Evolutionary conservation across 148 eudicot species (phyloP).

Genomic region (Rhododendron vialii): DNA sequence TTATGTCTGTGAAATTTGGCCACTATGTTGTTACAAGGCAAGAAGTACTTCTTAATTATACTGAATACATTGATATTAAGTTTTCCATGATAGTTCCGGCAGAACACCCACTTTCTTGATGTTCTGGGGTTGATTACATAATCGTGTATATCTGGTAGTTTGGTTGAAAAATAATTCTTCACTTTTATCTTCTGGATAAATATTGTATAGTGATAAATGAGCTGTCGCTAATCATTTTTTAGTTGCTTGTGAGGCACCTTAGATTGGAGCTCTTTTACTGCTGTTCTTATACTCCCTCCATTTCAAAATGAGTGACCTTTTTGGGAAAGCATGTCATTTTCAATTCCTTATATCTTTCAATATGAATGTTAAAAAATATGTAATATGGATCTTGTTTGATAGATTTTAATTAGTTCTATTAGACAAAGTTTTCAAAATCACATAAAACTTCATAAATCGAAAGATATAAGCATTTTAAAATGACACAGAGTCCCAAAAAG

Average conservation of each 20-base stretch:
- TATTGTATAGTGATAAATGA: background rate
- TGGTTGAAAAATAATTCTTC: background rate
- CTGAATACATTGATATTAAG: background rate
- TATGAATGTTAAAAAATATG: too few relatives aligned
- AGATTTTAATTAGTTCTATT: too few relatives aligned
- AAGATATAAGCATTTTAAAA: too few relatives aligned
- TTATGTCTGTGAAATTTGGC: background rate
- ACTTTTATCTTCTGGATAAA: background rate
- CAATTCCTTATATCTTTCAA: too few relatives aligned
- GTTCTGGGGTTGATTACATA: background rate
- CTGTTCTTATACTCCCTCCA: too few relatives aligned
- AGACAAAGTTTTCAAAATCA: too few relatives aligned
- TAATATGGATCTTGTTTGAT: too few relatives aligned
- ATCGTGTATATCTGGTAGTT: background rate
- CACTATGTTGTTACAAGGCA: background rate
- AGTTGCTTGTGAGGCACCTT: background rate
- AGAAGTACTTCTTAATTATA: background rate
- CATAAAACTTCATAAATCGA: too few relatives aligned
- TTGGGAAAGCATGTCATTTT: too few relatives aligned
- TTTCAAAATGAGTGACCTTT: too few relatives aligned
- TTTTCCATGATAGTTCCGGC: background rate
- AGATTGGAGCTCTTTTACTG: background rate
- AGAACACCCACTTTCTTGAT: background rate
- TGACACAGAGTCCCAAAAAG: too few relatives aligned
- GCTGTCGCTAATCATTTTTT: background rate